phyloP scores from a whole-genome alignment of 2,329 filamentous ascomycete genomes.

The Didymella keratinophila region DNA sequence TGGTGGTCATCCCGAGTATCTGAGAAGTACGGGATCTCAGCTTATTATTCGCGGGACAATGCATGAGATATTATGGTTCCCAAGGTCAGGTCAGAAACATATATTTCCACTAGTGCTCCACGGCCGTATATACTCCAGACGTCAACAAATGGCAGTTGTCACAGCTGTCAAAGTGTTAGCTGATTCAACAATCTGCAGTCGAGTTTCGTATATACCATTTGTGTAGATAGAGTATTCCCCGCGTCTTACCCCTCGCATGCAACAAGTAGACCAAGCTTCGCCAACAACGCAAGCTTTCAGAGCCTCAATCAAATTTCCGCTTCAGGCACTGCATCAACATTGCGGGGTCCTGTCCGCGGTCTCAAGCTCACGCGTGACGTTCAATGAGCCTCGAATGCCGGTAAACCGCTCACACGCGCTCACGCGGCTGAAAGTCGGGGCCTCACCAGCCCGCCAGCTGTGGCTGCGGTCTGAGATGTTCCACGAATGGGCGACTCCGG shows the following conservation, averaged over 20 bases:
- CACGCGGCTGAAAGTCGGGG: slow-evolving; percentile 18
- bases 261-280: slow-evolving; percentile 3
- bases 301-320: slow-evolving; percentile 15
- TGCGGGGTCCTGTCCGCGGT: background rate
- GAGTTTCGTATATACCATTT: too few relatives aligned
- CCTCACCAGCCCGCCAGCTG: slow-evolving; percentile 8
- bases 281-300: slow-evolving; percentile 19
- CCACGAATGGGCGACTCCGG: slow-evolving; percentile 27
- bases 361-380: slow-evolving; percentile 2
- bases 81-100: background rate
- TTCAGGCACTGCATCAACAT: background rate
- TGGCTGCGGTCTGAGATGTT: slow-evolving; percentile 24
- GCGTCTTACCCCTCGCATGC: background rate
- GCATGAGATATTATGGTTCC: slow-evolving; percentile 4
- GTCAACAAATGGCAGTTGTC: too few relatives aligned
- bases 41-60: slow-evolving; percentile 3
- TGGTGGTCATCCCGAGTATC: too few relatives aligned
- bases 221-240: too few relatives aligned
- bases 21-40: too few relatives aligned
- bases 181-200: too few relatives aligned
- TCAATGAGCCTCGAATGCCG: background rate
- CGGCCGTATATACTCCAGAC: slow-evolving; percentile 18
- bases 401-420: slow-evolving; percentile 21
- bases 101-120: slow-evolving; percentile 9
- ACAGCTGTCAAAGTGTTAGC: too few relatives aligned